Evolutionary conservation across 164 flowering plant species (phyloP).

Genomic region (Macadamia integrifolia): DNA sequence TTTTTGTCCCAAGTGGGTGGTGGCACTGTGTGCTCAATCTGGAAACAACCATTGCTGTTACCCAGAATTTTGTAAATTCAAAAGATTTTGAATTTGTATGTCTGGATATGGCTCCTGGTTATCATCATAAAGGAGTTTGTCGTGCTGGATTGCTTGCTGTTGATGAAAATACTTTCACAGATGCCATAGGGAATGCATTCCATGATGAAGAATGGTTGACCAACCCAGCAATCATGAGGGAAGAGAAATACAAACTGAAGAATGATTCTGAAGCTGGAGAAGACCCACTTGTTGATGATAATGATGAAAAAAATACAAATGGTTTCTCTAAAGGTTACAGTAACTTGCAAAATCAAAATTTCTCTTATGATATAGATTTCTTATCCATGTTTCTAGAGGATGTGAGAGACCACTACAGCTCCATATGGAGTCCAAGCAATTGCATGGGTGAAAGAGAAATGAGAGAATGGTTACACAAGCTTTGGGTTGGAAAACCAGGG

Average conservation of each 20-base stretch:
- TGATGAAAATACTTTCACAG: conserved; percentile 32
- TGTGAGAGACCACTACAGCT: conserved; percentile 81
- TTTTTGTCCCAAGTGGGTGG: conserved; percentile 98
- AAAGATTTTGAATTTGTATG: conserved; percentile 89
- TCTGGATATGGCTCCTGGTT: conserved; percentile 96
- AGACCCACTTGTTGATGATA: conserved; percentile 4
- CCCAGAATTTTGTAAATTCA: conserved; percentile 89
- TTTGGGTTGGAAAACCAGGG: conserved; percentile 74
- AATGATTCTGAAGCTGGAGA: conserved; percentile 18
- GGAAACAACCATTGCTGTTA: conserved; percentile 89
- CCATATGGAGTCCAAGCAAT: conserved; percentile 71
- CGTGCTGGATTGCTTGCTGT: conserved; percentile 96
- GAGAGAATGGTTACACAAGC: conserved; percentile 85
- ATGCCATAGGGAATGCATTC: conserved; percentile 14
- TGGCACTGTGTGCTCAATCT: conserved; percentile 98
- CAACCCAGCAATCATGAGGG: conserved; percentile 35
- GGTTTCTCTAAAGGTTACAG: conserved; percentile 20
- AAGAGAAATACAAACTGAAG: too few relatives aligned
- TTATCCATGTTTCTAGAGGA: conserved; percentile 65
- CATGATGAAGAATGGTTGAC: conserved; percentile 23
- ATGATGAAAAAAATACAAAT: conserved; percentile 16
- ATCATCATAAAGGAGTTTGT: conserved; percentile 84
- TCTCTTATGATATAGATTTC: conserved; percentile 59
- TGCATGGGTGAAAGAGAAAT: conserved; percentile 83
- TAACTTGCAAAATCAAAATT: conserved; percentile 28